Base-by-base conservation (phyloP, 1,284 basidiomycete species). In the Irpex rosettiformis region DNA sequence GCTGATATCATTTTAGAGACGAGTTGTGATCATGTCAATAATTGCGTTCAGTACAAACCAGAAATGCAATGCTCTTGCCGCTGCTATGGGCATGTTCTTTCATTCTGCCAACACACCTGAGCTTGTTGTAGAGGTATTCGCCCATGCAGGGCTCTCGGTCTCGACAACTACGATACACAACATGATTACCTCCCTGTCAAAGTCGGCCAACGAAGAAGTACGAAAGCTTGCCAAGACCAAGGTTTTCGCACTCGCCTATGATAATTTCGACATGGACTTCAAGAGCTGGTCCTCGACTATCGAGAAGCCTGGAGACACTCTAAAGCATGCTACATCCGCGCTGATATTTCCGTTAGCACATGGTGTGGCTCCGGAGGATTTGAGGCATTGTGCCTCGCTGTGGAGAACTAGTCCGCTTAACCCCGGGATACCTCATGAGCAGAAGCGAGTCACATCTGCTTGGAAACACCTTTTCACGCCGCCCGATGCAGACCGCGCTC, bases 211-310 rank as follows among this genome's bases (percentile, higher is more conserved):
- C 16, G 8, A 33, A 7, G 24, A 21, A 0, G 47, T 73, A 2
- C 42, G 55, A 1, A 43, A 58, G 13, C 63, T 72, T 7, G 69
- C 66, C 2, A 58, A 64, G 52, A 67, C 66, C 1, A 57, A 66
- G 2, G 47, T 65, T 3, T 59, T 61, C 3, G 52, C 60, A 3
- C 65, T 64, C 51, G 69, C 65, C 6, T 75, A 72, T 42, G 69
- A 75, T 59, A 75, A 74, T 53, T 67, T 73, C 52, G 72, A 74
- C 30, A 47, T 70, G 2, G 60, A 67, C 18, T 45, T 72, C 6
- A 65, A 70, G n/a, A 42, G 27, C 0, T 49, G 53, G 0, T 52
- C 65, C 8, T 66, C 69, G 2, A 72, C 69, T 0, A 52, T 69
- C 2, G 68, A 72, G 18, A 64, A 66, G 33, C 42, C 61, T 4